phyloP scores from a whole-genome alignment of 305 asterid species.

The Fraxinus sp. region DNA sequence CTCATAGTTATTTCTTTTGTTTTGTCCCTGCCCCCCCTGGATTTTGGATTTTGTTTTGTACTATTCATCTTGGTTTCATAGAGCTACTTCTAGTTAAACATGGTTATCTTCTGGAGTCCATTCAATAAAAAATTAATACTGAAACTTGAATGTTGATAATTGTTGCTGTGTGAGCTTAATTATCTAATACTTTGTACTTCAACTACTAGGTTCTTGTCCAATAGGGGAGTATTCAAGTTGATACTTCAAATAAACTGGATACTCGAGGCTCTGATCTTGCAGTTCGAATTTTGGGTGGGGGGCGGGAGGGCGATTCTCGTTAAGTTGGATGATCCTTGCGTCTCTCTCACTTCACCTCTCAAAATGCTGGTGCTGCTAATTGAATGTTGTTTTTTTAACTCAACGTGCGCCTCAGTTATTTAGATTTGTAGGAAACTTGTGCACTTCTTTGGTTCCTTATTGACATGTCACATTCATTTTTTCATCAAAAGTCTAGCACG shows the following conservation, averaged over 20 bases:
- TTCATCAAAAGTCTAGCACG: not conserved
- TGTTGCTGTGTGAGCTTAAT: not conserved
- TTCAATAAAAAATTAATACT: no score
- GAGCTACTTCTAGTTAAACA: not conserved
- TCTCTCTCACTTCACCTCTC: not conserved
- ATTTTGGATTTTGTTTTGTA: not conserved
- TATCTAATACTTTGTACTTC: not conserved
- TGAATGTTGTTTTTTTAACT: not conserved
- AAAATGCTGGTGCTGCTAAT: not conserved
- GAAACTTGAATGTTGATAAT: not conserved
- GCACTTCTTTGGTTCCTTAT: not conserved
- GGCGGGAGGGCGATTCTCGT: not conserved
- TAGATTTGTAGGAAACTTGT: not conserved
- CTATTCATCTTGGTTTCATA: not conserved
- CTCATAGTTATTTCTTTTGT: not conserved
- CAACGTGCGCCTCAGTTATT: not conserved
- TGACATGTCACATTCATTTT: not conserved
- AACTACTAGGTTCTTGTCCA: not conserved
- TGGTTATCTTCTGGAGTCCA: not conserved
- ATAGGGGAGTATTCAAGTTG: not conserved
- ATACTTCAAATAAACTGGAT: not conserved
- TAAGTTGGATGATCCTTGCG: not conserved
- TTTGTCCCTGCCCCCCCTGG: not conserved
- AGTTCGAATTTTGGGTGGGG: not conserved
- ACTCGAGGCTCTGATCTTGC: not conserved